phyloP scores from a whole-genome alignment of 345 rosid species.

The Anastatica hierochuntica region DNA sequence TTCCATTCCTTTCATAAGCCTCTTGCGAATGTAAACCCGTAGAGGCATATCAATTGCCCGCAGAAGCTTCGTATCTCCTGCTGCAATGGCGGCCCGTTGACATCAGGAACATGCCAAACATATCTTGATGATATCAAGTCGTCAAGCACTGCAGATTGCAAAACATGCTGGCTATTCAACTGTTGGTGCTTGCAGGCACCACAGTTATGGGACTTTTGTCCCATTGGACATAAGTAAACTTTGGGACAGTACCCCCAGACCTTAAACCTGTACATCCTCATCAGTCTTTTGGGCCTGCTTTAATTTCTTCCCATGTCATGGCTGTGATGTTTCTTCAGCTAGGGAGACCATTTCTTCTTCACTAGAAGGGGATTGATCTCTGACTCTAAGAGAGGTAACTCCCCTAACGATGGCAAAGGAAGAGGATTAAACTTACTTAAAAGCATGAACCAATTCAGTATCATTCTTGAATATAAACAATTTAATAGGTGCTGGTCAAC shows the following conservation, averaged over 20 bases:
- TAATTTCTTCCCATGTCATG: constrained; percentile 85
- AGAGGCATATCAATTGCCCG: constrained; percentile 45
- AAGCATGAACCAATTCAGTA: too few relatives aligned
- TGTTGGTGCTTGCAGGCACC: constrained; percentile 96
- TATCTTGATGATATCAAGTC: constrained; percentile 89
- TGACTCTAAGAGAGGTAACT: constrained; percentile 48
- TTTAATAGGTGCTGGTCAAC: too few relatives aligned
- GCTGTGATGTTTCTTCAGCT: constrained; percentile 69
- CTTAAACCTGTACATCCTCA: constrained; percentile 75
- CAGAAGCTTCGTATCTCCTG: constrained; percentile 66
- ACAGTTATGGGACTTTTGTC: constrained; percentile 93
- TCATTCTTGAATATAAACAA: too few relatives aligned
- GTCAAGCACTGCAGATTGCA: constrained; percentile 82
- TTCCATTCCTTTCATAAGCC: too few relatives aligned
- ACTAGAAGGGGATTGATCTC: constrained; percentile 42
- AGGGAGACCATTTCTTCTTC: constrained; percentile 49
- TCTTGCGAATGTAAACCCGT: too few relatives aligned
- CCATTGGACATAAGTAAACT: constrained; percentile 78
- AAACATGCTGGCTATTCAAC: constrained; percentile 90
- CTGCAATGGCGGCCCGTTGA: constrained; percentile 51
- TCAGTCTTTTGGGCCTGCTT: constrained; percentile 75
- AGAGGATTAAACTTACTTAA: too few relatives aligned
- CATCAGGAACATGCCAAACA: constrained; percentile 91
- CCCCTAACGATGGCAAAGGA: constrained; percentile 40
- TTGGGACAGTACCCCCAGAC: constrained; percentile 97